Percentiles rank a stretch among this genome's conserved stretches.
Evolutionary conservation across 345 rosid genomes (phyloP).

Genomic region (Citrus hindsii): DNA sequence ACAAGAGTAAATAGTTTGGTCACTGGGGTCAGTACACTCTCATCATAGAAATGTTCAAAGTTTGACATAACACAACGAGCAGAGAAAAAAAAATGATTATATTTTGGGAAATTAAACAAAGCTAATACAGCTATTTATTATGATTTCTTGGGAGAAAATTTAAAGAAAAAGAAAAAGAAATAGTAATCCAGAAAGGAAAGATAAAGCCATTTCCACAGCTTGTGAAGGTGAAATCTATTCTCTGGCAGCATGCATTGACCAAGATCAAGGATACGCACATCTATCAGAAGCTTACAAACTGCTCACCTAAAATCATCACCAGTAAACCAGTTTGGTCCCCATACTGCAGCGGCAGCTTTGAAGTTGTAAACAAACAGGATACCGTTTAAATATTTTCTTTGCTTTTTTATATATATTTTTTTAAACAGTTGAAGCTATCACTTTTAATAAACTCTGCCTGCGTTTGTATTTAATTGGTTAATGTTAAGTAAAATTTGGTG

Average conservation of each 20-base stretch:
- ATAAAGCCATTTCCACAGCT: constrained; percentile 8
- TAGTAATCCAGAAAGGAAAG: not conserved
- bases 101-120: too few species aligned
- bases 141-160: too few species aligned
- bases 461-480: not conserved
- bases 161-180: too few species aligned
- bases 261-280: too few species aligned
- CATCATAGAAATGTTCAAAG: too few species aligned
- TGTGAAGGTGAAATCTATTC: not conserved
- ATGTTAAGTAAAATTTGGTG: not conserved
- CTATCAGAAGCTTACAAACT: not conserved
- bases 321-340: not conserved
- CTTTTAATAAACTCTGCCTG: not conserved
- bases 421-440: not conserved
- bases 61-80: too few species aligned
- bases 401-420: too few species aligned
- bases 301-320: not conserved
- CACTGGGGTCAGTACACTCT: too few species aligned
- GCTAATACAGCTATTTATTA: too few species aligned
- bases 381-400: too few species aligned
- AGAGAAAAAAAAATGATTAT: too few species aligned
- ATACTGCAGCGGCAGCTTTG: not conserved
- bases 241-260: constrained; percentile 1
- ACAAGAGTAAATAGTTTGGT: too few species aligned
- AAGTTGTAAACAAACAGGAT: not conserved